Evolutionary conservation across 305 asterid species (phyloP).

Genomic region (Plantago rigida): DNA sequence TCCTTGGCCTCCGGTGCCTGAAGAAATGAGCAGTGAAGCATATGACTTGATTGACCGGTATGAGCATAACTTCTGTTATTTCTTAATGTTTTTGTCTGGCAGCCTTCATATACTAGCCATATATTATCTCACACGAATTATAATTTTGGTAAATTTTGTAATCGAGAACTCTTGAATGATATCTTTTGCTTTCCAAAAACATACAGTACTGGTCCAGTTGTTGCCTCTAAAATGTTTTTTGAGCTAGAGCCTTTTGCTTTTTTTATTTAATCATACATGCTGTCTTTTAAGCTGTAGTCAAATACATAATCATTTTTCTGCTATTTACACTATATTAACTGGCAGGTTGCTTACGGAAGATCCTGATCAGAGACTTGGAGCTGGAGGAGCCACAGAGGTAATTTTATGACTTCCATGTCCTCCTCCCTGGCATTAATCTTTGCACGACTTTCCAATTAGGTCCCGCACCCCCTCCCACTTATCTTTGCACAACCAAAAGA

Average conservation of each 20-base stretch:
- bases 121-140: too few relatives aligned
- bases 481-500: too few relatives aligned
- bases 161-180: not conserved
- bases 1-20: constrained; percentile 89
- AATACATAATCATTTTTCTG: not conserved
- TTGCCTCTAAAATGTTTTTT: too few relatives aligned
- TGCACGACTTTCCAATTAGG: too few relatives aligned
- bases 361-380: constrained; percentile 95
- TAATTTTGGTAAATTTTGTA: not conserved
- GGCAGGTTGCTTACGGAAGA: constrained; percentile 87
- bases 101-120: not conserved
- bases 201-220: too few relatives aligned
- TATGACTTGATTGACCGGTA: constrained; percentile 84
- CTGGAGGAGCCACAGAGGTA: constrained; percentile 90
- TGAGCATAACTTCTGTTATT: constrained; percentile 28
- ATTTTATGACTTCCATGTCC: not conserved
- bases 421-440: too few relatives aligned
- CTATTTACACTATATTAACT: constrained; percentile 10
- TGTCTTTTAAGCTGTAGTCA: not conserved
- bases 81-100: not conserved
- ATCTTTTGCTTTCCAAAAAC: too few relatives aligned
- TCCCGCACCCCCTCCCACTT: too few relatives aligned
- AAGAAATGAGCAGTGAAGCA: constrained; percentile 87
- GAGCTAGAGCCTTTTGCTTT: not conserved
- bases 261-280: too few relatives aligned